These are phyloP conservation scores for Dioscorea dumetorum DNA, from an alignment of 106 monocot species.

Conservation along the genomic window DNA sequence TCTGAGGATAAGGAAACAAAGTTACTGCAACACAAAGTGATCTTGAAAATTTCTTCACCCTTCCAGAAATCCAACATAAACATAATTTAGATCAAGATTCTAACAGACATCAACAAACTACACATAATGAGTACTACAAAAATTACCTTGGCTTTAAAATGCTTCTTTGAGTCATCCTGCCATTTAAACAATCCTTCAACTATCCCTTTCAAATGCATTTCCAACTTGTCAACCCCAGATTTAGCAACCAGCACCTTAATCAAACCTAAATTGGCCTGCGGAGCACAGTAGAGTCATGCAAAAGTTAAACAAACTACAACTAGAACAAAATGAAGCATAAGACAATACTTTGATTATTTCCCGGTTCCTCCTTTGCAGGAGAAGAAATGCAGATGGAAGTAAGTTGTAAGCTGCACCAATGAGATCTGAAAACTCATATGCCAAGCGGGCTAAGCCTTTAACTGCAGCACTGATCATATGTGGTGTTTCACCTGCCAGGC, in stretches of 20 bases:
- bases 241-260: conserved; percentile 89
- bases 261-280: conserved; percentile 88
- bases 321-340: background rate
- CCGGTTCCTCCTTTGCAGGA: conserved; percentile 78
- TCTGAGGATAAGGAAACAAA: conserved; percentile 26
- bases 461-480: conserved; percentile 89
- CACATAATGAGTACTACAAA: background rate
- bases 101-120: background rate
- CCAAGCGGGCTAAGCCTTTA: conserved; percentile 83
- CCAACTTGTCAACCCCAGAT: conserved; percentile 63
- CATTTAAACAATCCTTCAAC: conserved; percentile 82
- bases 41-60: background rate
- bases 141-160: conserved; percentile 87
- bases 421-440: conserved; percentile 99
- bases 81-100: background rate
- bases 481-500: conserved; percentile 65
- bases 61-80: background rate
- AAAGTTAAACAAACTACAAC: background rate
- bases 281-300: no score
- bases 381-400: conserved; percentile 83
- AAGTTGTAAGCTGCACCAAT: conserved; percentile 66
- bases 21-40: background rate
- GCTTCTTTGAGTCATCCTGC: conserved; percentile 78
- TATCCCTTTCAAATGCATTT: conserved; percentile 61
- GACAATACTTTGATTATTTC: conserved; percentile 75